Conservation (phyloP, 768 basidiomycete genomes). For the Collybia nuda region DNA sequence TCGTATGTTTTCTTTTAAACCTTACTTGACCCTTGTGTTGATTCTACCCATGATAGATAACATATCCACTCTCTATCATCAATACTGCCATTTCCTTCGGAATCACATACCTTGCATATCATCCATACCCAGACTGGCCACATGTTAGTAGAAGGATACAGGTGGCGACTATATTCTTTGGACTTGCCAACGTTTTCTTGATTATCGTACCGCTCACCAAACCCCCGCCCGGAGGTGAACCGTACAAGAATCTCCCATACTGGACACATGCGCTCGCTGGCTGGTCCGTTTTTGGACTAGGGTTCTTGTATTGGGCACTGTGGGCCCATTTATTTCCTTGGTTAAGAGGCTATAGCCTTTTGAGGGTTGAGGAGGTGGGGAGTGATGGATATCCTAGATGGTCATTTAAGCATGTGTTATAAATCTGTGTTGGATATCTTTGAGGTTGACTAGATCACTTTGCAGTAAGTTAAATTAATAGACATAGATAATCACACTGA, state of each 20-base stretch:
- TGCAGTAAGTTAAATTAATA: no score
- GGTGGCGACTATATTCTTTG: slow-evolving; percentile 36
- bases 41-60: slow-evolving; percentile 15
- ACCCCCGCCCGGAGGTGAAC: slow-evolving; percentile 38
- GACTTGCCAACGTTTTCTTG: slow-evolving; percentile 52
- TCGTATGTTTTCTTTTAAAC: slow-evolving; percentile 28
- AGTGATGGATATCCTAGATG: slow-evolving; percentile 4
- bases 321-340: slow-evolving; percentile 11
- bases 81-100: slow-evolving; percentile 48
- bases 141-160: slow-evolving; percentile 8
- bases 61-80: slow-evolving; percentile 44
- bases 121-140: slow-evolving; percentile 11
- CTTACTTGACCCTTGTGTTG: background rate
- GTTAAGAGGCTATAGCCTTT: slow-evolving; percentile 7
- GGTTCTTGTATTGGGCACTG: slow-evolving; percentile 25
- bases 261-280: slow-evolving; percentile 35
- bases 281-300: slow-evolving; percentile 27
- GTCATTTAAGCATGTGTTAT: no score
- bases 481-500: no score
- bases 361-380: slow-evolving; percentile 7
- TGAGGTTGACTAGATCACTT: no score
- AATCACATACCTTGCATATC: slow-evolving; percentile 30
- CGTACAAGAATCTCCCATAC: slow-evolving; percentile 50
- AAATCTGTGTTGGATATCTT: no score
- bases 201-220: slow-evolving; percentile 45